Evolutionary conservation across 75 land plant species (phyloP), one percentile per base, ranked within the genome.

Genomic region (Larix kaempferi): DNA sequence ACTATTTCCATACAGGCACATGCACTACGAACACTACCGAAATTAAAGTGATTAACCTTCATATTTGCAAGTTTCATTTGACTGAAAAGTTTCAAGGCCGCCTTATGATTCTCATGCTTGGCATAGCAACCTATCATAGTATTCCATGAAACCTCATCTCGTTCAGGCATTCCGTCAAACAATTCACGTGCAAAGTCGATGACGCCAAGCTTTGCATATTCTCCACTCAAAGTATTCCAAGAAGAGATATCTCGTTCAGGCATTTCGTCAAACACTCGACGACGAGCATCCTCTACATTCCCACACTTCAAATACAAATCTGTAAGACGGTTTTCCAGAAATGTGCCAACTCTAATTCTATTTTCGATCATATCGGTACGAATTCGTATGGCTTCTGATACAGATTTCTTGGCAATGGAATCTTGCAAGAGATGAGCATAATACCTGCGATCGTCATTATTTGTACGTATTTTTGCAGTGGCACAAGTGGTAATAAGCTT

Each of bases 1-100:
- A 75, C 33, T 33, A 62, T 88, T 13, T 77, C 78, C 56, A 76
- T 57, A 3, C 80, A 59, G 3, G 77, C 77, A n/a, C 62, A 59
- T 16, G 62, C 62, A 59, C 62, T 59, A 59, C 16, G 62, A 59
- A 59, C 62, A 59, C 62, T 19, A 6, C 22, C 19, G 22, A 59
- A 59, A n/a, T 17, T 59, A 19, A n/a, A 59, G 7, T 59, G 22
- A 59, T 59, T n/a, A 59, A 59, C 22, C 19, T 19, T 19, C 35
- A 77, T 27, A 29, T 27, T 69, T 33, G 35, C 78, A 16, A 26
- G 57, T 25, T 63, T 58, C 66, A 77, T 77, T 22, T 37, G 39
- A 8, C 12, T 52, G 52, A 77, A 77, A 12, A 77, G 78, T 10
- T 61, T 12, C 7, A 77, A 33, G 41, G 78, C 78, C 62, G 21